Conservation (phyloP, 2,329 filamentous ascomycete genomes). For the Scytalidium lignicola region DNA sequence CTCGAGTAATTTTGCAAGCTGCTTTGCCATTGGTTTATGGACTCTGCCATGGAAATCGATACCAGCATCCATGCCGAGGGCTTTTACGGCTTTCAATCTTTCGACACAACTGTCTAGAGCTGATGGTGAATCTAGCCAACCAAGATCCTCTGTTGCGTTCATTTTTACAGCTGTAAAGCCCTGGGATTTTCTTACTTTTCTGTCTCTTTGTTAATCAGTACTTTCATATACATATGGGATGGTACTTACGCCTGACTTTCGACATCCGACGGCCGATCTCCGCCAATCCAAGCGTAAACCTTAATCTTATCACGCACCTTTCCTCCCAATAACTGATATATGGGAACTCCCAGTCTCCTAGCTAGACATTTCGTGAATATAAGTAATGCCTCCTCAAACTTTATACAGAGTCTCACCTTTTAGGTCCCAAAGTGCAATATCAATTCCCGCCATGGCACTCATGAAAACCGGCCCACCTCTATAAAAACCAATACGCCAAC, state of each 20-base stretch:
- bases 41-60: slow-evolving; percentile 75
- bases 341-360: slow-evolving; percentile 57
- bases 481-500: slow-evolving; percentile 69
- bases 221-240: not conserved
- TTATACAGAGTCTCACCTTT: slow-evolving; percentile 43
- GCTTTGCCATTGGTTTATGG: slow-evolving; percentile 77
- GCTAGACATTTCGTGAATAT: slow-evolving; percentile 29
- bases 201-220: slow-evolving; percentile 23
- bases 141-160: slow-evolving; percentile 73
- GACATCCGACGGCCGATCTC: slow-evolving; percentile 64
- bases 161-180: slow-evolving; percentile 69
- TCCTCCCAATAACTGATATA: slow-evolving; percentile 70
- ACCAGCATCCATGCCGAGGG: slow-evolving; percentile 64
- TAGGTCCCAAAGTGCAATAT: slow-evolving; percentile 76
- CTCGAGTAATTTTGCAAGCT: slow-evolving; percentile 62
- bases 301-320: slow-evolving; percentile 65
- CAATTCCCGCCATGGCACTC: slow-evolving; percentile 71
- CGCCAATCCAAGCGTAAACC: slow-evolving; percentile 77
- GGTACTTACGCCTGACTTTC: slow-evolving; percentile 51
- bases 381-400: not conserved
- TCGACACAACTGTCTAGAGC: slow-evolving; percentile 59
- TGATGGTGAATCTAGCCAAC: slow-evolving; percentile 69
- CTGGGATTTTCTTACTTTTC: slow-evolving; percentile 51
- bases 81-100: slow-evolving; percentile 63
- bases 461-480: slow-evolving; percentile 75